phyloP scores from a whole-genome alignment of 2,329 filamentous ascomycete genomes.

The Penicillium sp. region DNA sequence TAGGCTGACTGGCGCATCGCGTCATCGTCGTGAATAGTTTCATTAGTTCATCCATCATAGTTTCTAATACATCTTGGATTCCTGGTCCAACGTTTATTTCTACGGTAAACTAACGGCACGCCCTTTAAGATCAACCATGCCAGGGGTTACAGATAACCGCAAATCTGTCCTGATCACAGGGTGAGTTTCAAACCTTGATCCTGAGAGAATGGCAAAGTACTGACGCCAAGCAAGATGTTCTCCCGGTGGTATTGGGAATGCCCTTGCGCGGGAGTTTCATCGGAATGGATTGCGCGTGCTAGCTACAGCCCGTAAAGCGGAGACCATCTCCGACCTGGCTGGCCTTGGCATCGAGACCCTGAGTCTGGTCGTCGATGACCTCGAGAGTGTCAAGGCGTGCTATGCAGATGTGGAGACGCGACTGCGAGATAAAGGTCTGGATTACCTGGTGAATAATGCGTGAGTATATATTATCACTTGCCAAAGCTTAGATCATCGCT shows the following conservation, averaged over 20 bases:
- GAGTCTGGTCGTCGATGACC: slow-evolving; percentile 54
- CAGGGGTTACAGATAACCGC: slow-evolving; percentile 29
- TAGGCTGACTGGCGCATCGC: background rate
- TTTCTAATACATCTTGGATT: background rate
- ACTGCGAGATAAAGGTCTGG: slow-evolving; percentile 51
- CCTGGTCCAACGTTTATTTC: background rate
- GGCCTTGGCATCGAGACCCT: slow-evolving; percentile 56
- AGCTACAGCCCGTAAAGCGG: slow-evolving; percentile 56
- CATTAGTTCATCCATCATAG: background rate
- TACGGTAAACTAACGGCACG: background rate
- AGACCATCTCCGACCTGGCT: slow-evolving; percentile 50
- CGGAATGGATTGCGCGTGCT: slow-evolving; percentile 56
- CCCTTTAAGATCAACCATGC: slow-evolving; percentile 20
- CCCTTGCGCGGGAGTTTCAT: slow-evolving; percentile 59
- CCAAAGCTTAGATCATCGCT: background rate
- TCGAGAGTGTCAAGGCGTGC: slow-evolving; percentile 51
- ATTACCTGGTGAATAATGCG: slow-evolving; percentile 62
- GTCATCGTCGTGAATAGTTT: background rate
- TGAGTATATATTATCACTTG: slow-evolving; percentile 22
- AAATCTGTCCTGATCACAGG: slow-evolving; percentile 45
- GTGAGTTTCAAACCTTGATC: slow-evolving; percentile 27
- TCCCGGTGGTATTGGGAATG: slow-evolving; percentile 60
- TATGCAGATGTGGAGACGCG: slow-evolving; percentile 48
- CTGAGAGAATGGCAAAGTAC: slow-evolving; percentile 3
- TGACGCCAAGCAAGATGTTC: slow-evolving; percentile 26